Evolutionary conservation across 1,284 basidiomycete species (phyloP), one percentile per base, ranked within the genome.

Genomic region (Puccinia hordei): DNA sequence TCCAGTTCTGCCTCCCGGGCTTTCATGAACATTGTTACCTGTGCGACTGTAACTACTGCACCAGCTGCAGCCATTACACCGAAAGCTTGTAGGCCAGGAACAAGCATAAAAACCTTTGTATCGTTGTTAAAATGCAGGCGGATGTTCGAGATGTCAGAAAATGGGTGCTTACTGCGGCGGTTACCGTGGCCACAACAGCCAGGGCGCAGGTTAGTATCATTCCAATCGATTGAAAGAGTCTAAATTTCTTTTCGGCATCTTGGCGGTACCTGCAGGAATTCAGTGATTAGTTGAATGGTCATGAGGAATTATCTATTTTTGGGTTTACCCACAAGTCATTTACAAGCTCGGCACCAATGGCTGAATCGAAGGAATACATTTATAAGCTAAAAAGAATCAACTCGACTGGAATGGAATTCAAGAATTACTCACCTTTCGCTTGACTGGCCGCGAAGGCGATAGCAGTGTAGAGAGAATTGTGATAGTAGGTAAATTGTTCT

Each of bases 401-500:
- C 41, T 19, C 59, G 3, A 12, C 15, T 57, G 55, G 24, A 24
- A 4, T 57, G 55, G 33, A 63, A 9, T 38, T 1, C 19, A n/a
- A n/a, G 38, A 61, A 33, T 35, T 3, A 27, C 49, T 51, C 35
- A 35, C 68, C 68, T 71, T 71, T 71, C 1, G 68, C 49, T 53
- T 35, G 46, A 38, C 10, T 12, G 46, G 68, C 68, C 17, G 68
- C 46, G 17, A 71, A 53, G 22, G 17, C 68, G 33, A 71, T 71
- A 15, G 68, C 68, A 24, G 30, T 71, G 33, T 30, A 51, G 51
- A 71, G 68, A 2, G 41, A 35, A 24, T 71, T 53, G 5, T 44
- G 33, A 38, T 53, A 71, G 2, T 22, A 0, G 33, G 35, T 71
- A n/a, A 22, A n/a, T 53, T 53, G 66, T 17, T 63, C 35, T n/a